Evolutionary conservation across 2,329 filamentous ascomycete species (phyloP), one percentile per base, ranked within the genome.

Genomic region (Fusarium anthophilum): DNA sequence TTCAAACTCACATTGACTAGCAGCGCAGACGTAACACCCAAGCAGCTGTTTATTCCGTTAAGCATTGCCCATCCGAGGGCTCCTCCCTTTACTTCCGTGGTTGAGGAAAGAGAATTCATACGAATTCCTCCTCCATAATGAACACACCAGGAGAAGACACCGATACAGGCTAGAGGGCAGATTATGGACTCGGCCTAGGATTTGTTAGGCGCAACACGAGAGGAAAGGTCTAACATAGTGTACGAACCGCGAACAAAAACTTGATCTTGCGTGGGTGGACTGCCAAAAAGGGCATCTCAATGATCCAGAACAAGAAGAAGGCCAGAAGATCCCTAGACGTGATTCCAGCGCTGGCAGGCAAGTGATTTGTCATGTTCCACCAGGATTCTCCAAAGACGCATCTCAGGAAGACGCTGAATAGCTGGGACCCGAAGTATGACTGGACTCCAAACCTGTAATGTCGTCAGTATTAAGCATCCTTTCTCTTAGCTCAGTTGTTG

Each of bases 281-380:
- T n/a, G 15, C 47, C 47, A 50, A 32, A 13, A 50, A 50, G 5
- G 83, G 82, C 44, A 84, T 75, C 66, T 84, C 79, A 26, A 83
- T 61, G 12, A 83, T 53, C 83, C 83, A 84, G 51, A 80, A 79
- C 50, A 84, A 72, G 73, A 84, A 83, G 57, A 84, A 84, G 24
- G 78, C 76, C 5, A 83, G 67, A n/a, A 84, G 79, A 28, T 77
- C 73, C 56, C 78, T 78, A 2, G 81, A 80, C 0, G 80, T 81
- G 47, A 84, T 79, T 45, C 79, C 78, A 18, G 80, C 81, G 13
- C 72, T 76, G 5, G 62, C 76, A 3, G 81, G 77, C 17, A 84
- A 70, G 14, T 71, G 60, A 61, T 84, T 84, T 30, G 75, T 77
- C 32, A 80, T 79, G 39, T 80, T 75, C 10, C 74, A 72, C 77